phyloP scores from a whole-genome alignment of 108 stramenopile genomes.

The Conticribra guillardii region DNA sequence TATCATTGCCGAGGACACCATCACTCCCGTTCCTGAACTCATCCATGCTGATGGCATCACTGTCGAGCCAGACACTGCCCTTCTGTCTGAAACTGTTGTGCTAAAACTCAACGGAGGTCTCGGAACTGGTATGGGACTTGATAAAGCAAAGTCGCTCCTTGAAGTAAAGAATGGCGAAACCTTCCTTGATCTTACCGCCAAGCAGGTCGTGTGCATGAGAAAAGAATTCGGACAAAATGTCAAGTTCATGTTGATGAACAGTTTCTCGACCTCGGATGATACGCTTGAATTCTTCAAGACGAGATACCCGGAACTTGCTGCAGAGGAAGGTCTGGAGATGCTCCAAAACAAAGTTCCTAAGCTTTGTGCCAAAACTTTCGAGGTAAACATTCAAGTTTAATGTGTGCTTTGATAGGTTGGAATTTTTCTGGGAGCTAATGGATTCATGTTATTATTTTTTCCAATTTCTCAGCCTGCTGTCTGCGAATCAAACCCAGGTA shows the following conservation, averaged over 20 bases:
- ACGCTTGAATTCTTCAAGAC: slow-evolving; percentile 90
- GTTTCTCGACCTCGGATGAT: slow-evolving; percentile 96
- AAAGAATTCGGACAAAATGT: slow-evolving; percentile 90
- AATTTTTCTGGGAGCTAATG: too few species aligned
- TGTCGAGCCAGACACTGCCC: slow-evolving; percentile 62
- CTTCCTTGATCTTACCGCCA: slow-evolving; percentile 99
- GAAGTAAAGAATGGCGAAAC: slow-evolving; percentile 98
- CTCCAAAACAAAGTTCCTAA: slow-evolving; percentile 99
- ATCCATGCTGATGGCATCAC: slow-evolving; percentile 77
- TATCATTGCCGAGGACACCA: slow-evolving; percentile 93
- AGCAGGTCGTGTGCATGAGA: slow-evolving; percentile 97
- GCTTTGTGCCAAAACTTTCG: slow-evolving; percentile 88
- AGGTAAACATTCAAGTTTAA: too few species aligned
- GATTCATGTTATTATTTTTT: too few species aligned
- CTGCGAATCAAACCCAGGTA: slow-evolving; percentile 76
- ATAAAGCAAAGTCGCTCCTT: slow-evolving; percentile 98
- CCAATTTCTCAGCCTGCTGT: slow-evolving; percentile 86
- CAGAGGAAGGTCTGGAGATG: slow-evolving; percentile 96
- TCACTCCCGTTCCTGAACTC: slow-evolving; percentile 92
- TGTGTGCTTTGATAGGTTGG: too few species aligned
- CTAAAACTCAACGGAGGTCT: slow-evolving; percentile 99
- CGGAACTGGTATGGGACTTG: slow-evolving; percentile 99
- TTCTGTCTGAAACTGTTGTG: slow-evolving; percentile 93
- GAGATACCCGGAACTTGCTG: slow-evolving; percentile 85
- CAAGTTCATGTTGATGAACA: slow-evolving; percentile 99